Conservation (phyloP, 164 flowering plant species). For the Kingdonia uniflora region DNA sequence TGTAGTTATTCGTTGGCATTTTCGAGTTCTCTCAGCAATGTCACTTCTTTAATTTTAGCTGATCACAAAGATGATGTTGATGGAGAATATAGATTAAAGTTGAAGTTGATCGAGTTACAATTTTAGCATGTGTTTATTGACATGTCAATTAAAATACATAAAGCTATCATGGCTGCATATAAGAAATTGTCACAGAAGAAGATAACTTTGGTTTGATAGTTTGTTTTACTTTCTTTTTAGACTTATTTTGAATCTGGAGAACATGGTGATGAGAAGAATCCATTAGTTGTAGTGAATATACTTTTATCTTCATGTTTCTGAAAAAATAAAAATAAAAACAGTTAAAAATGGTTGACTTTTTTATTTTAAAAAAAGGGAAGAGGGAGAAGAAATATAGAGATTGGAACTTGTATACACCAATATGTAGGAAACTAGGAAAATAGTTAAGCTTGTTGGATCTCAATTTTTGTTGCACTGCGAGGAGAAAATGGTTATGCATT, state of each 20-base stretch:
- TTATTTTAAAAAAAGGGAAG: too few relatives aligned
- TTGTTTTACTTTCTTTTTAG: constrained; percentile 2
- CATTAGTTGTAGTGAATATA: constrained; percentile 1
- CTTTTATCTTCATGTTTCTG: background rate
- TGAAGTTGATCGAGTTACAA: constrained; percentile 40
- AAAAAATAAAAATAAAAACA: too few relatives aligned
- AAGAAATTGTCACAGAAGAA: constrained; percentile 30
- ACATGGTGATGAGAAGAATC: constrained; percentile 1
- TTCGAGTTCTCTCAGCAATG: constrained; percentile 14
- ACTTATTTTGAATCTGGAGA: constrained; percentile 21
- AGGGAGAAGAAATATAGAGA: too few relatives aligned
- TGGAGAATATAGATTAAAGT: constrained; percentile 32
- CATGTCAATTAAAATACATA: constrained; percentile 33
- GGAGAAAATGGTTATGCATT: too few relatives aligned
- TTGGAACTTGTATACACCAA: too few relatives aligned
- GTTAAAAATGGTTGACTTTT: too few relatives aligned
- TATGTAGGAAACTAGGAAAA: too few relatives aligned
- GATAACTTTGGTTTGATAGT: constrained; percentile 15
- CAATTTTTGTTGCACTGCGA: too few relatives aligned
- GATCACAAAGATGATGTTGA: constrained; percentile 19
- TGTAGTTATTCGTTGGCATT: too few relatives aligned
- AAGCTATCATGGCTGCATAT: constrained; percentile 37
- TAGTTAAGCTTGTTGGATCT: too few relatives aligned
- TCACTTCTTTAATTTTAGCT: constrained; percentile 15
- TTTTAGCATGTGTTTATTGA: constrained; percentile 38